phyloP scores from a whole-genome alignment of 2,329 filamentous ascomycete genomes.

The Lecanicillium sp. region DNA sequence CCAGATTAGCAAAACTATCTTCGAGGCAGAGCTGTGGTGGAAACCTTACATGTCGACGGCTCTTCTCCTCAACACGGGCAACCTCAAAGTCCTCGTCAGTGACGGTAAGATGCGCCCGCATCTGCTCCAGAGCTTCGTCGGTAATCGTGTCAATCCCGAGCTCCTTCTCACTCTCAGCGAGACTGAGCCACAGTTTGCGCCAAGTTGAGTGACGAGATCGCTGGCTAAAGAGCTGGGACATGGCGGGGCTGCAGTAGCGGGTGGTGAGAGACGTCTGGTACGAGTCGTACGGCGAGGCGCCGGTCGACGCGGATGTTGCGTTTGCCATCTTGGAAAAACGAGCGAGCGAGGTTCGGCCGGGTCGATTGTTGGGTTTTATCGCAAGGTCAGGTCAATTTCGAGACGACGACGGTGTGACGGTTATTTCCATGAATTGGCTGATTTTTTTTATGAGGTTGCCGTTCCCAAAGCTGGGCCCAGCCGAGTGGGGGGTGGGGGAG shows the following conservation, averaged over 20 bases:
- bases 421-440: too few relatives aligned
- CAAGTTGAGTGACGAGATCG: conserved; percentile 68
- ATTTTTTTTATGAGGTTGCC: too few relatives aligned
- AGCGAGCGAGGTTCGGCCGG: too few relatives aligned
- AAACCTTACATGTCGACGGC: conserved; percentile 43
- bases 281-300: conserved; percentile 21
- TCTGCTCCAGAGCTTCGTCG: conserved; percentile 65
- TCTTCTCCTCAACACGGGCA: conserved; percentile 69
- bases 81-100: conserved; percentile 71
- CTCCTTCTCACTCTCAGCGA: conserved; percentile 75
- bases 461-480: too few relatives aligned
- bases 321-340: too few relatives aligned
- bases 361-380: too few relatives aligned
- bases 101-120: conserved; percentile 65
- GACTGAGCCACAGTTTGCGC: conserved; percentile 77
- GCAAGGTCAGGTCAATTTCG: too few relatives aligned
- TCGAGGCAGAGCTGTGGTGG: too few relatives aligned
- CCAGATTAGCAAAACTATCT: too few relatives aligned
- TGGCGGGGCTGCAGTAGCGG: conserved; percentile 67
- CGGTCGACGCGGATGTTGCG: too few relatives aligned
- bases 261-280: conserved; percentile 61
- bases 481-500: too few relatives aligned
- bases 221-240: conserved; percentile 73
- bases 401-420: too few relatives aligned
- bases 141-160: conserved; percentile 66